Conservation (phyloP, 768 basidiomycete species). For the Daedaleopsis sinensis region DNA sequence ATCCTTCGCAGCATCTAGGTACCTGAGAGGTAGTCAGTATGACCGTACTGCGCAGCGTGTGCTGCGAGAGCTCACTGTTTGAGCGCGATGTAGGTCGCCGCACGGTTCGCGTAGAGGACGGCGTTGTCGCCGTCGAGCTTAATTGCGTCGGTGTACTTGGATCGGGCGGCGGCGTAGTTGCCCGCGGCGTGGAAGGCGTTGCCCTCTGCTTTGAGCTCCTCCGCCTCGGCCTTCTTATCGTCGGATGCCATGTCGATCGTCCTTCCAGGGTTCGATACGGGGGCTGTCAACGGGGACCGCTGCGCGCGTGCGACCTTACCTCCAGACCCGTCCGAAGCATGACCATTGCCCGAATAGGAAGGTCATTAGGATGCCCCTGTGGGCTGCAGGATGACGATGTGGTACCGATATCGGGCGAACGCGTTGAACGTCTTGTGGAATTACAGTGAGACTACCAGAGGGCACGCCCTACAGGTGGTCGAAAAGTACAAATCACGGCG, state of each 20-base stretch:
- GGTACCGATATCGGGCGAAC: too few species aligned
- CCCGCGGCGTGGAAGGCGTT: constrained; percentile 41
- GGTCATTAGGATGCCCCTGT: neutral
- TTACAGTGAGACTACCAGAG: constrained; percentile 1
- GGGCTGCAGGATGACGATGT: too few species aligned
- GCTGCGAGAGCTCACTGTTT: constrained; percentile 34
- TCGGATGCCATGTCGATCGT: constrained; percentile 10
- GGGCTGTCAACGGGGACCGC: neutral
- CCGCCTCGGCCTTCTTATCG: constrained; percentile 12
- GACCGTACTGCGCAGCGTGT: neutral
- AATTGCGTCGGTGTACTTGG: constrained; percentile 48
- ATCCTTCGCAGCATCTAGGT: constrained; percentile 19
- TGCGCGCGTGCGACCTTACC: neutral
- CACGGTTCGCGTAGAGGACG: constrained; percentile 48
- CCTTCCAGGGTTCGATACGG: neutral
- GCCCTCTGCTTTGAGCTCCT: constrained; percentile 42
- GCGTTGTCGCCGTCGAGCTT: constrained; percentile 40
- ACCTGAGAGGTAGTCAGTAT: constrained; percentile 3
- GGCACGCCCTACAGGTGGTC: neutral
- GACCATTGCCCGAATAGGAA: neutral
- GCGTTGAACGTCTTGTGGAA: neutral
- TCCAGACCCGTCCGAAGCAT: neutral
- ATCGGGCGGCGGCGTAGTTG: constrained; percentile 38
- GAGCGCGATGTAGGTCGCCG: constrained; percentile 41
- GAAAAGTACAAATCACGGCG: neutral